phyloP scores from a whole-genome alignment of 169 alveolate genomes.

The Plasmodium cynomolgi region DNA sequence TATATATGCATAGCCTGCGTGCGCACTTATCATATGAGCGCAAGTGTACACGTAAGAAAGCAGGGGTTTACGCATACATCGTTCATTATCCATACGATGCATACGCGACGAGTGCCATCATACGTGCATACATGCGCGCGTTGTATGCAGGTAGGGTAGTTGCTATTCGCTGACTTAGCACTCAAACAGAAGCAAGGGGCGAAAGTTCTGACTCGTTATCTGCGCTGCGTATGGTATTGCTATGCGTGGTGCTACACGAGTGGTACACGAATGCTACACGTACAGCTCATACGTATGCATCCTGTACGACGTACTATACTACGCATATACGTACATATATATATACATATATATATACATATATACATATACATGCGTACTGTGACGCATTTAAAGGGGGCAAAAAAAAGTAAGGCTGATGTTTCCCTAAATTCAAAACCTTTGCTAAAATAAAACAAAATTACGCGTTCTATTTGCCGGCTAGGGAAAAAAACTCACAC shows the following conservation, averaged over 20 bases:
- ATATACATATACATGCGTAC: not conserved
- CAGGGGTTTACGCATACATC: not conserved
- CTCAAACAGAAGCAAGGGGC: slow-evolving; percentile 24
- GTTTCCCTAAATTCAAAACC: slow-evolving; percentile 13
- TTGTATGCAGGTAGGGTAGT: not conserved
- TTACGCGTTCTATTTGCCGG: slow-evolving; percentile 8
- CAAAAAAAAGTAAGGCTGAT: not conserved
- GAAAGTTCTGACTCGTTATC: not conserved
- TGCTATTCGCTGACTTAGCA: not conserved
- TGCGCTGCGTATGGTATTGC: not conserved
- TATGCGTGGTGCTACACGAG: not conserved
- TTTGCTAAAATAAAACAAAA: slow-evolving; percentile 18
- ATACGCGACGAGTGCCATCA: not conserved
- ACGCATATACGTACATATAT: not conserved
- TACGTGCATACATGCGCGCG: not conserved
- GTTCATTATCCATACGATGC: not conserved
- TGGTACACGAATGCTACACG: not conserved
- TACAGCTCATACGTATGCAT: not conserved
- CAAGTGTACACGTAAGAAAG: not conserved
- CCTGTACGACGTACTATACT: not conserved
- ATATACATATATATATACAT: not conserved
- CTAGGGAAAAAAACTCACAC: slow-evolving; percentile 10
- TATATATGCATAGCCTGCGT: not conserved
- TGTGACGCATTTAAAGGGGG: not conserved
- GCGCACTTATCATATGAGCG: not conserved